phyloP scores from a whole-genome alignment of 768 basidiomycete species.

The Amanita inopinata region DNA sequence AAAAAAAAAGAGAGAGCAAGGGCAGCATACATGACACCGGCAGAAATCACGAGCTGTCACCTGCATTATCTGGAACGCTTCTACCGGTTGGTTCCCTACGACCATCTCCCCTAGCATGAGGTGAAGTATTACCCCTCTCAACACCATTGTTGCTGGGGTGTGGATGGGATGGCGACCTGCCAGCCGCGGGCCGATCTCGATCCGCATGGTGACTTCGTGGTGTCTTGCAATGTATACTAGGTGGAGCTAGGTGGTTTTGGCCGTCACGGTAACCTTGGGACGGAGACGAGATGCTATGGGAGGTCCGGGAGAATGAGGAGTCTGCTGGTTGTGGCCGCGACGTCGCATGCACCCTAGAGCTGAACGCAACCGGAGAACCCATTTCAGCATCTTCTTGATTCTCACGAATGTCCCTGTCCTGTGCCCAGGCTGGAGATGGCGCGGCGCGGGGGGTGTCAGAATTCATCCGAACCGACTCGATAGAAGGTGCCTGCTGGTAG shows the following conservation, averaged over 20 bases:
- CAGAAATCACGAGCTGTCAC: not conserved
- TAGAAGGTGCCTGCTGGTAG: too few relatives aligned
- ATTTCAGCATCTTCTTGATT: conserved; percentile 27
- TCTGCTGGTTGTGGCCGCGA: conserved; percentile 22
- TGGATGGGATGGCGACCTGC: conserved; percentile 2
- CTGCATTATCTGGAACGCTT: conserved; percentile 21
- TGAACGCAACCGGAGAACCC: conserved; percentile 40
- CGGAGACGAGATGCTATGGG: conserved; percentile 23
- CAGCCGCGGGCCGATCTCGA: conserved; percentile 7
- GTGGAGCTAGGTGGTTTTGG: conserved; percentile 13
- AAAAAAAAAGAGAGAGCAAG: not conserved
- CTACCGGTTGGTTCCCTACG: conserved; percentile 28
- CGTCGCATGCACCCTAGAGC: conserved; percentile 39
- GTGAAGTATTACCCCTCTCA: conserved; percentile 7
- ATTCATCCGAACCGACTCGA: conserved; percentile 22
- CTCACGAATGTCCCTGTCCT: conserved; percentile 26
- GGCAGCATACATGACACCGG: not conserved
- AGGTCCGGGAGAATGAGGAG: conserved; percentile 17
- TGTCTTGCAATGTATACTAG: conserved; percentile 15
- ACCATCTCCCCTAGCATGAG: conserved; percentile 18
- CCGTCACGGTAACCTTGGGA: conserved; percentile 25
- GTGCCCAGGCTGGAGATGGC: conserved; percentile 33
- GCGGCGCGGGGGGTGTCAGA: conserved; percentile 25
- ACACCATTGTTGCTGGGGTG: not conserved
- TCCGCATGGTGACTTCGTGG: conserved; percentile 10